Conservation (phyloP, 2,329 filamentous ascomycete genomes). For the Trichoderma brevicompactum region DNA sequence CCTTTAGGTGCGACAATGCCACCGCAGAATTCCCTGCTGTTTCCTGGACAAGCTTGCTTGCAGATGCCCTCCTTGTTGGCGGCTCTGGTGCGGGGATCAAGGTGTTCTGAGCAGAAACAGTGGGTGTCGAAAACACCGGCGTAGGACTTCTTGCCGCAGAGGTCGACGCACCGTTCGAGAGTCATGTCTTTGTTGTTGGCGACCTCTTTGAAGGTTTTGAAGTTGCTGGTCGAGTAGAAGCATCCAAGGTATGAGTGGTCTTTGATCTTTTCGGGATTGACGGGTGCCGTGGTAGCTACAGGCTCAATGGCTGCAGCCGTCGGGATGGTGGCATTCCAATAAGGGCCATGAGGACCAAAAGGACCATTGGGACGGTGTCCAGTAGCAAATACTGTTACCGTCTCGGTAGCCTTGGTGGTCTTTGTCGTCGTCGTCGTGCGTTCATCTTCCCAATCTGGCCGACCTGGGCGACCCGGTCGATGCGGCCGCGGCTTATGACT, state of each 20-base stretch:
- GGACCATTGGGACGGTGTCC: neutral
- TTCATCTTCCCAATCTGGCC: slow-evolving; percentile 21
- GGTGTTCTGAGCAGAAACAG: slow-evolving; percentile 52
- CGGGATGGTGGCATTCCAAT: slow-evolving; percentile 16
- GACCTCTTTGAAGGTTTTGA: slow-evolving; percentile 42
- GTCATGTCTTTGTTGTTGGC: slow-evolving; percentile 46
- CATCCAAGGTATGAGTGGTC: slow-evolving; percentile 47
- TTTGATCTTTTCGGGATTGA: slow-evolving; percentile 42
- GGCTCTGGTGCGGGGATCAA: slow-evolving; percentile 48
- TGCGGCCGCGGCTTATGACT: neutral
- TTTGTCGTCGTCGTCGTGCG: slow-evolving; percentile 39
- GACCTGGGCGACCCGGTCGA: neutral
- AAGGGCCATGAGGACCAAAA: slow-evolving; percentile 17
- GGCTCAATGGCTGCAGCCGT: slow-evolving; percentile 20
- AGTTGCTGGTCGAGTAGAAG: slow-evolving; percentile 46
- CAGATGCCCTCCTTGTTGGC: slow-evolving; percentile 41
- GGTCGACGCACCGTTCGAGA: slow-evolving; percentile 44
- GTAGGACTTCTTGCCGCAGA: slow-evolving; percentile 45
- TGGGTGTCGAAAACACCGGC: slow-evolving; percentile 47
- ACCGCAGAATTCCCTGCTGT: slow-evolving; percentile 48
- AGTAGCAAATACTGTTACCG: slow-evolving; percentile 33
- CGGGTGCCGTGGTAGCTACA: slow-evolving; percentile 24
- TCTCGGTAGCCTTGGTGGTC: slow-evolving; percentile 35
- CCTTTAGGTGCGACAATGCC: slow-evolving; percentile 38
- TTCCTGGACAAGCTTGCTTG: slow-evolving; percentile 48